Conservation (phyloP, 805 yeast genomes). For the Spathaspora gorwiae region DNA sequence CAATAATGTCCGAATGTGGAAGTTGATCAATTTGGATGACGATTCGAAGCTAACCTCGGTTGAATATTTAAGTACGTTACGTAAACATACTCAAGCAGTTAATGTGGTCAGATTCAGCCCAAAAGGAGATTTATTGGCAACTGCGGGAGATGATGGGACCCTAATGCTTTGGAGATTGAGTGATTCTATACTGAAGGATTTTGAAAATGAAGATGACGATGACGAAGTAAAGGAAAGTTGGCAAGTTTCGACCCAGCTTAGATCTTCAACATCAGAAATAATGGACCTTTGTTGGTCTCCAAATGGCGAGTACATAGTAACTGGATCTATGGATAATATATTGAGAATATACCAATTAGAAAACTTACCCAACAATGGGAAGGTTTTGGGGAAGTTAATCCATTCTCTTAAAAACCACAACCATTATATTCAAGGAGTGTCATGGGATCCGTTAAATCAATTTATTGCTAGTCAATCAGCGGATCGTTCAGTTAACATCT, state of each 20-base stretch:
- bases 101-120: slow-evolving; percentile 82
- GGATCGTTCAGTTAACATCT: slow-evolving; percentile 77
- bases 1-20: slow-evolving; percentile 71
- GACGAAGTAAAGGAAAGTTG: slow-evolving; percentile 69
- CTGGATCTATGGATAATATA: slow-evolving; percentile 89
- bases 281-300: slow-evolving; percentile 96
- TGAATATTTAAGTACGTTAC: slow-evolving; percentile 72
- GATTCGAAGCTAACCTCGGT: slow-evolving; percentile 31
- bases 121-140: slow-evolving; percentile 66
- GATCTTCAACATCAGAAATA: slow-evolving; percentile 68
- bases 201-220: slow-evolving; percentile 52
- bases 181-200: slow-evolving; percentile 51
- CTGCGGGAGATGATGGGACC: slow-evolving; percentile 95
- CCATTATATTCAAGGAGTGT: slow-evolving; percentile 92
- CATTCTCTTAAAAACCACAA: slow-evolving; percentile 65
- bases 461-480: slow-evolving; percentile 85
- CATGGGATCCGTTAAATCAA: slow-evolving; percentile 87
- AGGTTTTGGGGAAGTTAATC: slow-evolving; percentile 51
- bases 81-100: slow-evolving; percentile 92
- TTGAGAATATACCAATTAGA: slow-evolving; percentile 52
- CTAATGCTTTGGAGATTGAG: slow-evolving; percentile 73
- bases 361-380: slow-evolving; percentile 20
- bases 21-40: slow-evolving; percentile 8
- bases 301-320: slow-evolving; percentile 64
- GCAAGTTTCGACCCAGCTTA: slow-evolving; percentile 56